Percentiles rank a stretch among this genome's conserved stretches.
These are phyloP conservation scores for Claviceps digitariae DNA, from an alignment of 2,329 filamentous ascomycete species.

Conservation along the genomic window DNA sequence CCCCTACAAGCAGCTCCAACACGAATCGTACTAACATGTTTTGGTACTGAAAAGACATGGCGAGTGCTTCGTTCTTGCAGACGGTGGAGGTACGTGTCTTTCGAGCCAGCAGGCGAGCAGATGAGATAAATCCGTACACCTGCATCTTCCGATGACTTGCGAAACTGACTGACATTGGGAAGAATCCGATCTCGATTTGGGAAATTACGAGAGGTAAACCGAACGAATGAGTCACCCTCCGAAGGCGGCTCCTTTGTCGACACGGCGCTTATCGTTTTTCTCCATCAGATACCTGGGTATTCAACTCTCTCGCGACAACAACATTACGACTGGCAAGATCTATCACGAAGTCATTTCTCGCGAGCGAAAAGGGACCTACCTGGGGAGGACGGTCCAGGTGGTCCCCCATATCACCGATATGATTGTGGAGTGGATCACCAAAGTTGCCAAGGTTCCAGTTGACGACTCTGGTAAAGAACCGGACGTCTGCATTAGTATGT, in stretches of 20 bases:
- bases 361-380: conserved; percentile 54
- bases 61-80: conserved; percentile 77
- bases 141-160: too few species aligned
- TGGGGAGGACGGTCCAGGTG: conserved; percentile 80
- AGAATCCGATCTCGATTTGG: conserved; percentile 38
- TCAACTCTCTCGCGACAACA: conserved; percentile 72
- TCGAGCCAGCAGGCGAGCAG: not conserved
- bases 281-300: conserved; percentile 55
- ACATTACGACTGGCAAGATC: conserved; percentile 96
- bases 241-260: not conserved
- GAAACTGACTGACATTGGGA: conserved; percentile 3
- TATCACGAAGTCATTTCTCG: conserved; percentile 39
- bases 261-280: not conserved
- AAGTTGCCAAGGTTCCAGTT: conserved; percentile 72
- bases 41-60: conserved; percentile 48
- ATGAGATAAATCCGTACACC: too few species aligned
- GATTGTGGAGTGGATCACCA: conserved; percentile 85
- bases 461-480: conserved; percentile 73
- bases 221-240: conserved; percentile 5
- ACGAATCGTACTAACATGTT: conserved; percentile 3
- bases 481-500: conserved; percentile 80
- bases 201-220: conserved; percentile 37
- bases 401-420: conserved; percentile 86
- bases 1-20: too few species aligned
- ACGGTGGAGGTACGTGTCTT: conserved; percentile 47